A percentile compares a stretch with the other conserved stretches of the same genome.
These are phyloP conservation scores for Cinchona pubescens DNA, from an alignment of 257 asterid species.

Conservation along the genomic window DNA sequence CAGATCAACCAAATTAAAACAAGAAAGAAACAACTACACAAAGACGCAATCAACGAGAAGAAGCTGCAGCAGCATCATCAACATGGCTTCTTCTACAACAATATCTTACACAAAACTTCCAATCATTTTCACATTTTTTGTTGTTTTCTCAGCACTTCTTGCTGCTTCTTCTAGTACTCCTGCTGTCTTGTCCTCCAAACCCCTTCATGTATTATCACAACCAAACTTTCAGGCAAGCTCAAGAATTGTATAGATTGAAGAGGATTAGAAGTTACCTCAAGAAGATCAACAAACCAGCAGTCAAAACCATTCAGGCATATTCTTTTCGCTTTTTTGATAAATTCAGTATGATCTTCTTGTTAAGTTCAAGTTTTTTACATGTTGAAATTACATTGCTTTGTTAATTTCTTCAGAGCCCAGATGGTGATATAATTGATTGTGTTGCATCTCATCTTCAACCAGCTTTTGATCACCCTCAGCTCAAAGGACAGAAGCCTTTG, in stretches of 20 bases:
- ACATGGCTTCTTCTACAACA: conserved; percentile 38
- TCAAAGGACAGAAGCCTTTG: conserved; percentile 87
- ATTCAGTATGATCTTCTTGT: neutral
- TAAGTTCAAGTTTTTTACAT: neutral
- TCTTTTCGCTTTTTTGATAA: no score
- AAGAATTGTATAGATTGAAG: conserved; percentile 46
- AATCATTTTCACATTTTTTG: conserved; percentile 58
- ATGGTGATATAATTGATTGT: conserved; percentile 84
- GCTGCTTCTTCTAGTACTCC: conserved; percentile 16
- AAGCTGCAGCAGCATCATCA: no score
- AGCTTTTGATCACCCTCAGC: conserved; percentile 89
- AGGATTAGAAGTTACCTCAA: conserved; percentile 51
- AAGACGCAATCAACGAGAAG: conserved; percentile 26
- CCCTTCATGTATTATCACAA: conserved; percentile 24
- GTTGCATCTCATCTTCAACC: conserved; percentile 85
- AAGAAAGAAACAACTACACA: conserved; percentile 36
- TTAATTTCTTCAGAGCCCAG: conserved; percentile 60
- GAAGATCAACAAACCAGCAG: conserved; percentile 75
- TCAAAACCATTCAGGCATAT: conserved; percentile 76
- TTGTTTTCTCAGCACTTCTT: conserved; percentile 48
- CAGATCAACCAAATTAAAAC: conserved; percentile 33
- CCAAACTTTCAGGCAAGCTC: conserved; percentile 55
- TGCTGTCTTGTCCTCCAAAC: conserved; percentile 18
- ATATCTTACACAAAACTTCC: conserved; percentile 23
- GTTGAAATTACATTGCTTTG: neutral